Evolutionary conservation across 2,329 filamentous ascomycete species (phyloP), one percentile per base, ranked within the genome.

Genomic region (Teratosphaeria pseudoeucalypti): DNA sequence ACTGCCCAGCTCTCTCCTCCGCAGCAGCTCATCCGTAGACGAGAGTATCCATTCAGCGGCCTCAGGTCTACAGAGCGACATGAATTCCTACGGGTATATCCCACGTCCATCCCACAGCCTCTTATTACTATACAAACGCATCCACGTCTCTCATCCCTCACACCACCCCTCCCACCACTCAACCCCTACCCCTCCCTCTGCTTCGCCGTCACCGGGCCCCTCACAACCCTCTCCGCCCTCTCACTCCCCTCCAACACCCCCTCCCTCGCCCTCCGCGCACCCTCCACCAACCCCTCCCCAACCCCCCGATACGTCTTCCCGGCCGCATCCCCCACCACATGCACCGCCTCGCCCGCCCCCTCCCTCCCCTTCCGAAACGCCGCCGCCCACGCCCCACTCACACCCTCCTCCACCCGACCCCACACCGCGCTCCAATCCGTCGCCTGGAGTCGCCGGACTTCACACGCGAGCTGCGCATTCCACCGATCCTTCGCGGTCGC

Each of bases 401-500:
- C 70, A 55, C 70, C 70, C 60, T 77, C 76, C 63, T 79, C 78
- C 12, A 73, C 67, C 6, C 69, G 67, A 63, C 76, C 72, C 55
- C 76, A 67, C 56, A 69, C 66, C 47, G 66, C 71, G 57, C 71
- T 69, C 78, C 78, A 81, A 60, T 80, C 76, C 19, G 72, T 74
- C n/a, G 70, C 69, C 66, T 79, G 74, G 27, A 77, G 63, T 58
- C 68, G 74, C 68, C 71, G 67, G 57, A 80, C 73, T 32, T 73
- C 69, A 19, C 69, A 69, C 68, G 78, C 77, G 6, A 81, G 63
- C 60, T 77, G 74, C 29, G 73, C 66, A 62, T 81, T 81, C 78
- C 78, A 81, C 61, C 73, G 66, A 60, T 81, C 78, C 66, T 80
- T 80, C 19, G 76, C 76, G 58, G 74, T 77, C 66, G 79, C 78